Base-by-base conservation (phyloP, 371 early-diverging fungal genomes). In the Actinomortierella ambigua region DNA sequence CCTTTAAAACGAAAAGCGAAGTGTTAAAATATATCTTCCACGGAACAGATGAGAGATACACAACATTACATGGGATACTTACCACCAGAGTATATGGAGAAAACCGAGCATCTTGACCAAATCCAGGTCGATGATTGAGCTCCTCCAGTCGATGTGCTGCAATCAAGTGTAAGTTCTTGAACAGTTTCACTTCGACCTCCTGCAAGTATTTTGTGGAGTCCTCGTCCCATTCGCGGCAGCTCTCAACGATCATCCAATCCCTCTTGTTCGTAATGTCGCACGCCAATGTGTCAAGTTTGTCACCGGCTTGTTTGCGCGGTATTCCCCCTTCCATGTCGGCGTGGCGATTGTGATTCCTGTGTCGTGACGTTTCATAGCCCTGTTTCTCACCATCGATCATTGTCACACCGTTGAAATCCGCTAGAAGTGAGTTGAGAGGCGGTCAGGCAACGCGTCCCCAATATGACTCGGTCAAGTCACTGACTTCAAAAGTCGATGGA, bases 191-290 rank as follows among this genome's bases (percentile, higher is more conserved):
- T 41, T 58, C 61, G 44, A 54, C 24, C 53, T 65, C 70, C 43
- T 44, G 59, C 28, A 70, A 46, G 50, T 39, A 52, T 47, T 61
- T 70, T 41, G 54, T 65, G 40, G 58, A 49, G 20, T 20, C 40
- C 42, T 60, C 65, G 61, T 70, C 70, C 70, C 70, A 70, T 4
- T 68, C 61, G 47, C 60, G 63, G 48, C 53, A 27, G 17, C 56
- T 53, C 44, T 73, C 64, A 17, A 57, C 68, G 20, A 75, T 54
- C 0, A 75, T 48, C 64, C 68, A 64, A 50, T 68, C 68, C 27
- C 59, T 53, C 24, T 48, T 53, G 28, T 63, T 48, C 1, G 42
- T 54, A 1, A 49, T 52, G 34, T 75, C 65, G 18, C 68, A 49
- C 15, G 56, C 68, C 24, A 67, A 51, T 58, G 67, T 28, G 41